phyloP scores from a whole-genome alignment of 2,329 filamentous ascomycete species.

The Colletotrichum nymphaeae region DNA sequence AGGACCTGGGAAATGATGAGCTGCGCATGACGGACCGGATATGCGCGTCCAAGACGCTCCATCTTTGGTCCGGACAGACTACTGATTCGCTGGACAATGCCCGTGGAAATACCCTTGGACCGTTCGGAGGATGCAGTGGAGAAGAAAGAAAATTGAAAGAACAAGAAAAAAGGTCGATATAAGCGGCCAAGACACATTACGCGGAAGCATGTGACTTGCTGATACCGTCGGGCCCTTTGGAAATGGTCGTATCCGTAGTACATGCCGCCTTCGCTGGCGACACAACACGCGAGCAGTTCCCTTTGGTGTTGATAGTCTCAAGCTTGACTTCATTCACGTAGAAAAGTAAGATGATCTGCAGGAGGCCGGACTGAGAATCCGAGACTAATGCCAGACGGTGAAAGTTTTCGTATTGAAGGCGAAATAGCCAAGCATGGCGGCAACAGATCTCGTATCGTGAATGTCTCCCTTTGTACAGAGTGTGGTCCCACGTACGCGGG shows the following conservation, averaged over 20 bases:
- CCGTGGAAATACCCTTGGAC: not conserved
- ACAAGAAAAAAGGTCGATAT: not conserved
- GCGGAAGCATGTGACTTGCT: constrained; percentile 4
- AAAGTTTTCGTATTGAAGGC: not conserved
- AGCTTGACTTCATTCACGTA: not conserved
- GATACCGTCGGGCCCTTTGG: not conserved
- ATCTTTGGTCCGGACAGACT: constrained; percentile 21
- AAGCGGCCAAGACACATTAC: not conserved
- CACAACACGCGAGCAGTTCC: not conserved
- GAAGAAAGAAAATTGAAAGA: constrained; percentile 8
- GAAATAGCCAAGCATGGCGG: not conserved
- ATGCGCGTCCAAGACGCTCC: constrained; percentile 20
- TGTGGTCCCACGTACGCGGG: not conserved
- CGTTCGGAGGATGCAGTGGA: not conserved
- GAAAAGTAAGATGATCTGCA: not conserved
- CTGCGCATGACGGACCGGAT: constrained; percentile 5
- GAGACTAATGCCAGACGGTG: not conserved
- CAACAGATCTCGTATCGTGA: not conserved
- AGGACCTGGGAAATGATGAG: constrained; percentile 26
- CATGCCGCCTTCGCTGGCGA: not conserved
- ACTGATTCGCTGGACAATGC: constrained; percentile 7
- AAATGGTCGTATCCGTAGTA: not conserved
- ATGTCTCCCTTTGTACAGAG: not conserved
- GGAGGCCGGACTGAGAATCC: not conserved
- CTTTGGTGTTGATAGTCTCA: not conserved